Base-by-base conservation (phyloP, 805 yeast genomes). In the Candida quercuum region DNA sequence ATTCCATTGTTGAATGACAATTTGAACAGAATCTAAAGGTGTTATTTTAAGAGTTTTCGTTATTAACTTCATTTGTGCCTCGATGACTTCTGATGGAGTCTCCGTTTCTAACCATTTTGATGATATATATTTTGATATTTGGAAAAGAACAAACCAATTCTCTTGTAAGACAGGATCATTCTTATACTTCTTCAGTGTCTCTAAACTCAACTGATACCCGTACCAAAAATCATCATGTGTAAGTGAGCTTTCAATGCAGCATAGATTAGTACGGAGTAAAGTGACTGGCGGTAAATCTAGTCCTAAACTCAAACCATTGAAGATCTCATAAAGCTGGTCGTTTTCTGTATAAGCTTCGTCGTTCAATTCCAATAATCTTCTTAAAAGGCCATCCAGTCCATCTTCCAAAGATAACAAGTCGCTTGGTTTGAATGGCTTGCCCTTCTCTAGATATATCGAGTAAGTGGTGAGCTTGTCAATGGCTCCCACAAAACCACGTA, bases 101-200 rank as follows among this genome's bases (percentile, higher is more conserved):
- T 59, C 64, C 20, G 61, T 47, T 21, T 62, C 64, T 5, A 49
- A 48, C 76, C 76, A 67, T 18, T 57, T 57, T 7, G 76, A 73
- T 15, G 75, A 67, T 23, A 60, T 51, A 56, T 56, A 72, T 57
- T 83, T 81, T 3, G 85, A 84, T 3, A 82, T 78, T 48, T 86
- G 95, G 49, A 79, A 81, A 43, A 82, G 76, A 1, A 85, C 76
- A 19, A 78, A 67, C 95, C 96, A 87, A 33, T 66, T 60, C 14
- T 61, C 59, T 30, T 11, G 32, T 33, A 21, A 51, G 23, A 28
- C 45, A 38, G 21, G 43, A 35, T 6, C 33, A 15, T 13, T 32
- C 1, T 8, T 34, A 28, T 42, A 46, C 19, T 64, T 60, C 9
- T 75, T 49, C 28, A 75, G 54, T 16, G 58, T 63, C n/a, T 48